Conservation (phyloP, 805 yeast genomes). For the Candida verbasci region DNA sequence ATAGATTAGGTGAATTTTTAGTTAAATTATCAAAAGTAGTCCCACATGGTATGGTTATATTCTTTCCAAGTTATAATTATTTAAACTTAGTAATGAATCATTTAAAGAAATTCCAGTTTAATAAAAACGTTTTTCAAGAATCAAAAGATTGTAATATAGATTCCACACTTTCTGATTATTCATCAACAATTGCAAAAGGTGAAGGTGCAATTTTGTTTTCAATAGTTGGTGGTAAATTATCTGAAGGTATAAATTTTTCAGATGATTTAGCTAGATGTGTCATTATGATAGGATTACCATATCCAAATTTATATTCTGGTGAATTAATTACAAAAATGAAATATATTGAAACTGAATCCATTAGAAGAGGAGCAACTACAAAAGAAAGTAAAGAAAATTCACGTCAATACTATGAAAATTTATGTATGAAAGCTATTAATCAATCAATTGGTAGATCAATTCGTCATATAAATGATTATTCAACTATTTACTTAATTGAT, state of each 20-base stretch:
- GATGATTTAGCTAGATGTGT: constrained; percentile 86
- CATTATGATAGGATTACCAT: constrained; percentile 83
- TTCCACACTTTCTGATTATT: constrained; percentile 47
- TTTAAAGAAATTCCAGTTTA: constrained; percentile 44
- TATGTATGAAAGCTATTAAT: constrained; percentile 87
- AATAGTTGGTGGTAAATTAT: constrained; percentile 88
- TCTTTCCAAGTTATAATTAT: constrained; percentile 82
- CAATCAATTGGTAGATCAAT: constrained; percentile 93
- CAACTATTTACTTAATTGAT: constrained; percentile 71
- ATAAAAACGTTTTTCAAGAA: constrained; percentile 58
- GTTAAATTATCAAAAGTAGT: constrained; percentile 37
- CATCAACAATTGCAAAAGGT: constrained; percentile 31
- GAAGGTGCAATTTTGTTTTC: constrained; percentile 69
- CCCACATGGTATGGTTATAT: constrained; percentile 76
- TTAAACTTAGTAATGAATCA: constrained; percentile 43
- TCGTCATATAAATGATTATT: constrained; percentile 76
- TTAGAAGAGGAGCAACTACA: constrained; percentile 43
- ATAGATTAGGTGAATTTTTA: constrained; percentile 48
- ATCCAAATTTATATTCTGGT: constrained; percentile 78
- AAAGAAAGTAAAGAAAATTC: constrained; percentile 46
- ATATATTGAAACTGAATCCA: constrained; percentile 53
- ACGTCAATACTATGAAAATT: constrained; percentile 65
- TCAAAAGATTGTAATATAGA: constrained; percentile 42
- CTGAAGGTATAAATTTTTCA: constrained; percentile 91
- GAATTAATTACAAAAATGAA: constrained; percentile 70